Base-by-base conservation (phyloP, 192 early-diverging fungal species). In the Coemansia sp. region DNA sequence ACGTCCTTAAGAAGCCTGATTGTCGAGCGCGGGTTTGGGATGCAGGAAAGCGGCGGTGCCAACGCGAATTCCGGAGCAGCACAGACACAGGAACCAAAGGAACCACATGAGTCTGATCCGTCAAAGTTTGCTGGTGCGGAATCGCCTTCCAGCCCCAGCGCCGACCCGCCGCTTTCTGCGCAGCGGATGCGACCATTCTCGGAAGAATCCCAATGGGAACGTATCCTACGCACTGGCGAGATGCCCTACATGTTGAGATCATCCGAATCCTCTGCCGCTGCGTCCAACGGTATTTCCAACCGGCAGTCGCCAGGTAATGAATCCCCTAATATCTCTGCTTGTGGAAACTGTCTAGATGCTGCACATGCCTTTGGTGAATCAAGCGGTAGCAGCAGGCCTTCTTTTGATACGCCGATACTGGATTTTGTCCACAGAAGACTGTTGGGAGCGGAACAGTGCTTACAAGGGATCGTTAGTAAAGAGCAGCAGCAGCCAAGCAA, bases 1-100 rank as follows among this genome's bases (percentile, higher is more conserved):
- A 73, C 67, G 40, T 67, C 79, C 25, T 48, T 82, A 36, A 69
- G 71, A 32, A 66, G 60, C 48, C 45, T 82, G 33, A 42, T 82
- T 36, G 58, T 76, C n/a, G 79, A 82, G 52, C 68, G 75, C 20
- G 78, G 74, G 10, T 76, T 81, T 60, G 74, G 74, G 8, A 16
- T 36, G 20, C 55, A 60, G 48, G 32, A 17, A 11, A 7, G 18
- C 20, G 11, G 42, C 34, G 20, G 17, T 30, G 22, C n/a, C n/a
- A 58, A 7, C 33, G 18, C 58, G 14, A 25, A 50, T 45, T 10
- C 16, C 5, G 42, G 20, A 28, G 18, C 18, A 36, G 14, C 48
- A 32, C n/a, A 34, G 31, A 0, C 48, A 28, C 50, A 64, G 50
- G 11, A n/a, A 56, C 12, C 3, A 7, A 38, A 56, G n/a, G 63